Base-by-base conservation (phyloP, 495 filamentous ascomycete genomes). In the Aspergillus nidulans region DNA sequence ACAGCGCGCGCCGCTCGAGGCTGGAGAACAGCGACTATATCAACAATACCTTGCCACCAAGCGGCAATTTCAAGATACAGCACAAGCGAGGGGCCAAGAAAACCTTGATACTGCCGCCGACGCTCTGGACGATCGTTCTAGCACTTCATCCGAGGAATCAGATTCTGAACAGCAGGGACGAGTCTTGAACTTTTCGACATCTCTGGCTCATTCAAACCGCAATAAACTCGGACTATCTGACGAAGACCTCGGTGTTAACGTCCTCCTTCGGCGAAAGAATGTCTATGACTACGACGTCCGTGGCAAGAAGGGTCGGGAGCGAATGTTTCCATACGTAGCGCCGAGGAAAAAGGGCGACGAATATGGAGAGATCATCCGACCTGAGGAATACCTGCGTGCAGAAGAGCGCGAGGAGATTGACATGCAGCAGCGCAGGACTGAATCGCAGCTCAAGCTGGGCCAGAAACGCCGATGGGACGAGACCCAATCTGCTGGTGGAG, bases 391-490 rank as follows among this genome's bases (percentile, higher is more conserved):
- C 63, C 77, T 96, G n/a, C 80, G 92, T 42, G 92, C 91, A 0
- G 94, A 98, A 62, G 94, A 97, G 69, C 79, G 87, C 21, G 91
- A 96, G 56, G 90, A 95, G 49, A 82, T 84, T 16, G 89, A 92
- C 46, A 72, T 76, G 67, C 74, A 77, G 38, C 74, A 77, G 61
- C 69, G 69, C 10, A 60, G 83, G 73, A 46, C 80, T 24, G 67
- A 75, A n/a, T 68, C 68, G 21, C 63, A 89, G 57, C 86, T 83
- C 23, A 81, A 82, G 30, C 79, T 97, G 32, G 95, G 95, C 20
- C 91, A 92, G 74, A 98, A 98, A 69, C 81, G 94, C 42, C 91
- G 90, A 70, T 97, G 91, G 89, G 88, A 91, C 51, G 91, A 96
- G 53, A 68, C 82, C 15, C 65, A 67, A 45, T 44, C 63, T 28